These are phyloP conservation scores for Neoboletus brunneissimus DNA, from an alignment of 768 basidiomycete species.

Conservation along the genomic window DNA sequence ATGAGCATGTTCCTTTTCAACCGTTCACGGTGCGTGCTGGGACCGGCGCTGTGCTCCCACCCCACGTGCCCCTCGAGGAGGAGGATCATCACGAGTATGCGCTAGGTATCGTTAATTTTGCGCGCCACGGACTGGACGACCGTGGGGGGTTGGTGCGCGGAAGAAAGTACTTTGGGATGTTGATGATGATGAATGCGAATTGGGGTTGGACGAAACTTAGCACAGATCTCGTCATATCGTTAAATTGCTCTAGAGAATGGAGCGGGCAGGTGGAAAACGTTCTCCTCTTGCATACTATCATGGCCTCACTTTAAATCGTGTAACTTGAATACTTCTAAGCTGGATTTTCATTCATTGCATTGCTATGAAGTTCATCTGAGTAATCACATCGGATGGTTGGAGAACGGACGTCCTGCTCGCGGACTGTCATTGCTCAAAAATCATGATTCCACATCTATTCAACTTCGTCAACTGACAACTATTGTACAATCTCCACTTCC, in stretches of 20 bases:
- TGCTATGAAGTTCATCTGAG: too few relatives aligned
- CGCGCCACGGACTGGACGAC: neutral
- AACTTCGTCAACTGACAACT: neutral
- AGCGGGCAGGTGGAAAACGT: neutral
- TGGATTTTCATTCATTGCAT: too few relatives aligned
- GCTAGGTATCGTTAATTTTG: slow-evolving; percentile 8
- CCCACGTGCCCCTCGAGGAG: neutral
- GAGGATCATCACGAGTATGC: slow-evolving; percentile 2
- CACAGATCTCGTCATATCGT: slow-evolving; percentile 2
- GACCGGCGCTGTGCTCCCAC: slow-evolving; percentile 5
- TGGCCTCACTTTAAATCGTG: too few relatives aligned
- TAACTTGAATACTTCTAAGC: too few relatives aligned
- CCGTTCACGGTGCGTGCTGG: slow-evolving; percentile 4
- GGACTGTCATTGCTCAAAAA: neutral
- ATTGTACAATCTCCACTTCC: neutral
- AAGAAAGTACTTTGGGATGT: neutral
- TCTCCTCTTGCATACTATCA: slow-evolving; percentile 1
- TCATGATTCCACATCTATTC: neutral
- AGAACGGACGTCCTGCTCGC: neutral
- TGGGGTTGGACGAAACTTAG: slow-evolving; percentile 11
- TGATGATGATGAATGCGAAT: slow-evolving; percentile 4
- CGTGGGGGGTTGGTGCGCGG: neutral
- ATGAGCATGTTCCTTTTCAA: neutral
- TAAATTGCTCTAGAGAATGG: neutral
- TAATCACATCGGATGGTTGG: too few relatives aligned